These are phyloP conservation scores for Talaromyces sp. DNA, from an alignment of 2,329 filamentous ascomycete species.

Conservation along the genomic window DNA sequence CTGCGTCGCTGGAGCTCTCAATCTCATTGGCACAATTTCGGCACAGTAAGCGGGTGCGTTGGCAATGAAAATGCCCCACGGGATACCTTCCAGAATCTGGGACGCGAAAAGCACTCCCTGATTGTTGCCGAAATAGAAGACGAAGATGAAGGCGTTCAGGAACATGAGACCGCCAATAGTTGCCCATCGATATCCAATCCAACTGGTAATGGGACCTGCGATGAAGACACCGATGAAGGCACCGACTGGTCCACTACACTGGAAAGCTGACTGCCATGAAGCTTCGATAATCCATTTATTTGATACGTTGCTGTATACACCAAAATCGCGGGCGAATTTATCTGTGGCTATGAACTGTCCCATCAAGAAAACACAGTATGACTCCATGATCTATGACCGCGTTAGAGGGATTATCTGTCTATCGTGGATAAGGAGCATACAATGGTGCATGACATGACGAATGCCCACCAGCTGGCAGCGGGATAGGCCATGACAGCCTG, in stretches of 20 bases:
- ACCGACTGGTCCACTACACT: constrained; percentile 50
- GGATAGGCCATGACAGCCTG: constrained; percentile 49
- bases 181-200: constrained; percentile 58
- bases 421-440: constrained; percentile 34
- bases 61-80: constrained; percentile 63
- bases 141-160: constrained; percentile 48
- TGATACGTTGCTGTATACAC: constrained; percentile 30
- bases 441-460: constrained; percentile 53
- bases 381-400: constrained; percentile 55
- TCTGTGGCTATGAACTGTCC: constrained; percentile 53
- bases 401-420: constrained; percentile 17
- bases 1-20: constrained; percentile 55
- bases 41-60: constrained; percentile 59
- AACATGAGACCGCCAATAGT: constrained; percentile 50
- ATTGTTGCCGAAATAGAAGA: constrained; percentile 45
- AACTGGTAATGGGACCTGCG: constrained; percentile 50
- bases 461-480: constrained; percentile 51
- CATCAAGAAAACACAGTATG: constrained; percentile 58
- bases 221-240: constrained; percentile 46
- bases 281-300: constrained; percentile 40
- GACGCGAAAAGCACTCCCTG: constrained; percentile 44
- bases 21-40: constrained; percentile 56
- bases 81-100: constrained; percentile 57
- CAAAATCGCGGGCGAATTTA: constrained; percentile 44
- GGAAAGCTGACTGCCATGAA: constrained; percentile 56